Percentiles rank a stretch among this genome's conserved stretches.
Conservation (phyloP, 345 rosid genomes). For the Eucalyptus virginea region DNA sequence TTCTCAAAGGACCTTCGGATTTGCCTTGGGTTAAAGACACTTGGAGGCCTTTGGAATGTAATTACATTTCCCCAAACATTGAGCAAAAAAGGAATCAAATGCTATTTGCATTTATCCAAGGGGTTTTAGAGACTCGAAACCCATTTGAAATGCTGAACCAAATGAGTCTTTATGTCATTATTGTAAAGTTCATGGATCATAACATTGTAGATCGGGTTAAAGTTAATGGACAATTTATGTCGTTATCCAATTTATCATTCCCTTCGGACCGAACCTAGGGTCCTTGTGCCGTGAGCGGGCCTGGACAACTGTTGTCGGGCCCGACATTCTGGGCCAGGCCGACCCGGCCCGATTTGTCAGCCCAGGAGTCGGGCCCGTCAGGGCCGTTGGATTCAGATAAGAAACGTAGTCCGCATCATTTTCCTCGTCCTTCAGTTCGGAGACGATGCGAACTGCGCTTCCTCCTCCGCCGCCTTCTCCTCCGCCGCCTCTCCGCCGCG, state of each 20-base stretch:
- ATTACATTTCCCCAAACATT: too few species aligned
- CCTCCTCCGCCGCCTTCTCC: background rate
- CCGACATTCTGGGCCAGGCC: background rate
- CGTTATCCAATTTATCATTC: background rate
- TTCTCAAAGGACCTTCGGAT: rapidly evolving
- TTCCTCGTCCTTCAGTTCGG: background rate
- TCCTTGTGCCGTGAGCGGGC: background rate
- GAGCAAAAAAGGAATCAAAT: too few species aligned
- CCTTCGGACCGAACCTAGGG: background rate
- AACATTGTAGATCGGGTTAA: rapidly evolving
- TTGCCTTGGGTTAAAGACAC: too few species aligned
- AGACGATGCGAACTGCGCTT: background rate
- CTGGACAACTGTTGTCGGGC: background rate
- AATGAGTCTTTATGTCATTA: too few species aligned
- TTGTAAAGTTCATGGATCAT: rapidly evolving
- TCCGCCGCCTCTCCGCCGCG: background rate
- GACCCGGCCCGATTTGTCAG: background rate
- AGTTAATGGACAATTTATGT: background rate
- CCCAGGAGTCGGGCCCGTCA: background rate
- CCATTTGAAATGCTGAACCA: too few species aligned
- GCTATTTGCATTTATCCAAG: too few species aligned
- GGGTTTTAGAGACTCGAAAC: rapidly evolving
- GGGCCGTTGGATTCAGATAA: background rate
- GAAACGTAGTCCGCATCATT: background rate
- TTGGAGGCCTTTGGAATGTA: too few species aligned